A percentile compares a stretch with the other conserved stretches of the same genome.
phyloP scores from a whole-genome alignment of 2,329 filamentous ascomycete genomes.

The Apiospora saccharicola region DNA sequence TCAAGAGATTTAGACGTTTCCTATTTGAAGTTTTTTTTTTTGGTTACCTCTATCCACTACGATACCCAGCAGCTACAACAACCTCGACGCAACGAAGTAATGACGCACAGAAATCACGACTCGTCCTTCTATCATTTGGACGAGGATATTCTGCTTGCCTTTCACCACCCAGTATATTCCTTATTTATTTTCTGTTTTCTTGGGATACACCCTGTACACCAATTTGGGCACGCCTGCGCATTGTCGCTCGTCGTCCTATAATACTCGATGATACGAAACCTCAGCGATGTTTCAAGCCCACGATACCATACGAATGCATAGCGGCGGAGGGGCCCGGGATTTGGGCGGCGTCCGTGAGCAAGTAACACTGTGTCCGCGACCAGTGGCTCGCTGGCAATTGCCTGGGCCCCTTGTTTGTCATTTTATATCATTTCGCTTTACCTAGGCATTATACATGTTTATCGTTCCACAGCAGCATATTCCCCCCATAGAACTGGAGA shows the following conservation, averaged over 20 bases:
- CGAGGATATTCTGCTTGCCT: constrained; percentile 5
- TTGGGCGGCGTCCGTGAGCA: background rate
- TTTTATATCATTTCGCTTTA: background rate
- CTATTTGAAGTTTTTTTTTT: constrained; percentile 30
- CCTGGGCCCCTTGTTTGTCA: constrained; percentile 11
- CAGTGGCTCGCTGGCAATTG: background rate
- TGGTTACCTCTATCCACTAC: constrained; percentile 40
- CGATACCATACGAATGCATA: constrained; percentile 20
- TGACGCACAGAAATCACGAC: constrained; percentile 33
- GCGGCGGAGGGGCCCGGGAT: constrained; percentile 11
- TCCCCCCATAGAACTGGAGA: constrained; percentile 29
- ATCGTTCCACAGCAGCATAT: constrained; percentile 24
- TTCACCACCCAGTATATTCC: background rate
- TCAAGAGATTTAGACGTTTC: constrained; percentile 51
- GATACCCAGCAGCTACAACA: constrained; percentile 44
- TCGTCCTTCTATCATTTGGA: constrained; percentile 9
- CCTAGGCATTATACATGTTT: background rate
- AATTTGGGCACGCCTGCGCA: constrained; percentile 1
- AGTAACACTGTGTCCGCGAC: background rate
- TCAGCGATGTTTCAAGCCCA: constrained; percentile 26
- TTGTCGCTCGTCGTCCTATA: constrained; percentile 16
- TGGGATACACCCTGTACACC: background rate
- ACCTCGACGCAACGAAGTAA: constrained; percentile 39
- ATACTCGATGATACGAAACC: constrained; percentile 24
- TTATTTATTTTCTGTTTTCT: constrained; percentile 11